Evolutionary conservation across 116 monocot genomes (phyloP).

Genomic region (Thalassia testudinum): DNA sequence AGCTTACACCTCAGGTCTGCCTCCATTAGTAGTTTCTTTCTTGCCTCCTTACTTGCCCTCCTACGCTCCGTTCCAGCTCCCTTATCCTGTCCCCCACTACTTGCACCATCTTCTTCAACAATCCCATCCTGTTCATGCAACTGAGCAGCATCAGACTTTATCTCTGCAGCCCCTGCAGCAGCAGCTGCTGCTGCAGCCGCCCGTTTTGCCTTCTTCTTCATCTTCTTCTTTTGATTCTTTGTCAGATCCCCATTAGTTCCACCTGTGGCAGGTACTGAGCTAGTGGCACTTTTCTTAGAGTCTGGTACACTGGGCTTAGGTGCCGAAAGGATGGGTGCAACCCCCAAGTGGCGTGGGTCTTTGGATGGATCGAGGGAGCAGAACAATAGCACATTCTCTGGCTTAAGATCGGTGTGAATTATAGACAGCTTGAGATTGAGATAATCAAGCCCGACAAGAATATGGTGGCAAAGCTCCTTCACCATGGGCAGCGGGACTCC

Average conservation of each 20-base stretch:
- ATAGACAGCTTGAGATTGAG: slow-evolving; percentile 73
- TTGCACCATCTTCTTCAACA: slow-evolving; percentile 14
- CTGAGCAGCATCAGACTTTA: slow-evolving; percentile 12
- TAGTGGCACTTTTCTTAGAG: slow-evolving; percentile 6
- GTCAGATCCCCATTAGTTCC: slow-evolving; percentile 61
- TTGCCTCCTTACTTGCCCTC: slow-evolving; percentile 50
- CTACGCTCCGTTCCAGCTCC: slow-evolving; percentile 9
- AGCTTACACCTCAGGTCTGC: slow-evolving; percentile 76
- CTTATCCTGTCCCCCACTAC: slow-evolving; percentile 2
- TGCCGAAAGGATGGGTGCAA: slow-evolving; percentile 26
- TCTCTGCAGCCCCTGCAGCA: slow-evolving; percentile 14
- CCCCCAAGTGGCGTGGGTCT: slow-evolving; percentile 32
- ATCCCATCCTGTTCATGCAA: slow-evolving; percentile 14
- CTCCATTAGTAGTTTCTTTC: slow-evolving; percentile 62
- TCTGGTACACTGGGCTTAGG: slow-evolving; percentile 22
- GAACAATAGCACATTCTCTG: slow-evolving; percentile 76
- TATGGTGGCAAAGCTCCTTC: slow-evolving; percentile 73
- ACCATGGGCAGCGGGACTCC: slow-evolving; percentile 65
- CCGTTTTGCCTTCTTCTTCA: slow-evolving; percentile 57
- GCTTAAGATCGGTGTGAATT: slow-evolving; percentile 94
- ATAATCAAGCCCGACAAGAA: slow-evolving; percentile 76
- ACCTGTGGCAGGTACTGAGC: neutral
- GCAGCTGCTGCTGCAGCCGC: slow-evolving; percentile 22
- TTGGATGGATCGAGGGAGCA: slow-evolving; percentile 64
- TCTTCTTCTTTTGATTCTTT: slow-evolving; percentile 90